Conservation (phyloP, 1,284 basidiomycete species). For the Puccinia novopanici region DNA sequence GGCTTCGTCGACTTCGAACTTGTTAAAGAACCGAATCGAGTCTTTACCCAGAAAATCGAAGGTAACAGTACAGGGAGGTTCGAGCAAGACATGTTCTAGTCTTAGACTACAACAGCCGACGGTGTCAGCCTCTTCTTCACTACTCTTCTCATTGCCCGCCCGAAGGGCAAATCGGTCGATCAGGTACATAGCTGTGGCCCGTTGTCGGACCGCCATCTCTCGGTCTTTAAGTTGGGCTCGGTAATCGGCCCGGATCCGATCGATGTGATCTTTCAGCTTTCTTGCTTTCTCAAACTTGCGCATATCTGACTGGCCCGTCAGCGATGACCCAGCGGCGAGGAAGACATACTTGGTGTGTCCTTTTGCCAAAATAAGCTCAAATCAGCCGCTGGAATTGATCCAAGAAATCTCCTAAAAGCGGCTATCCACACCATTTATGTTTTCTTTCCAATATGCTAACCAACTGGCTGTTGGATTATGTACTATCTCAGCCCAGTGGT, state of each 20-base stretch:
- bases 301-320: constrained; percentile 96
- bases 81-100: constrained; percentile 88
- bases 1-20: constrained; percentile 79
- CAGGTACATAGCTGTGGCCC: constrained; percentile 95
- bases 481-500: constrained; percentile 63
- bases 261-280: constrained; percentile 87
- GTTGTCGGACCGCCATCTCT: constrained; percentile 86
- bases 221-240: constrained; percentile 79
- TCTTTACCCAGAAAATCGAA: constrained; percentile 98
- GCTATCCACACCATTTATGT: constrained; percentile 55
- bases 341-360: constrained; percentile 82
- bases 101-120: constrained; percentile 95
- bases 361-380: background rate
- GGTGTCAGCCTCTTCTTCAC: constrained; percentile 94
- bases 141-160: constrained; percentile 90
- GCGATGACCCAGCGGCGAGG: constrained; percentile 84
- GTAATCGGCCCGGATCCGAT: constrained; percentile 83
- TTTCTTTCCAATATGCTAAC: constrained; percentile 93
- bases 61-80: constrained; percentile 75
- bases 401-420: background rate
- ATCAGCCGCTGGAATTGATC: background rate
- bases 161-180: constrained; percentile 91
- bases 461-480: constrained; percentile 95
- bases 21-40: constrained; percentile 91
- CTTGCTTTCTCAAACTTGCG: constrained; percentile 94